Conservation (phyloP, 176 grass and related monocot species). For the Rhynchospora tenuis region DNA sequence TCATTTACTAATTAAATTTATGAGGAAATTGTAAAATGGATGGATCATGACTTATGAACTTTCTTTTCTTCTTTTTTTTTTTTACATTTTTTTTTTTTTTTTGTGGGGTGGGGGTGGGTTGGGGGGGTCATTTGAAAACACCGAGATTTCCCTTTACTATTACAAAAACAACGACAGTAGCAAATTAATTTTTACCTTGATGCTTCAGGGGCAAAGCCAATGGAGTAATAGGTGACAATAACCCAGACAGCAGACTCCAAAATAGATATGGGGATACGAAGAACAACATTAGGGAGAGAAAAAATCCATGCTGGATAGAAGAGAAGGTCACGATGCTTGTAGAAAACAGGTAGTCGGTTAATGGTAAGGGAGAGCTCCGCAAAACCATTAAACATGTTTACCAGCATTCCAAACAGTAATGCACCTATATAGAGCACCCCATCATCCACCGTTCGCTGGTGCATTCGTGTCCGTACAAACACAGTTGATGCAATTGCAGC, state of each 20-base stretch:
- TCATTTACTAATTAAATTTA: background rate
- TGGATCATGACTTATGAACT: background rate
- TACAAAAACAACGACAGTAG: background rate
- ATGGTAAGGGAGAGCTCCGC: constrained; percentile 86
- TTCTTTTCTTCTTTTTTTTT: background rate
- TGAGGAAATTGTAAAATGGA: background rate
- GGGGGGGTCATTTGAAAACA: background rate
- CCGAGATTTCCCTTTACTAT: no score
- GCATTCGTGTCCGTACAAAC: constrained; percentile 74
- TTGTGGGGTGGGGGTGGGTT: background rate
- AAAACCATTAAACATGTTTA: constrained; percentile 98
- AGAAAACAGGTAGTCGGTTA: constrained; percentile 88
- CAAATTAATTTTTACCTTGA: constrained; percentile 45
- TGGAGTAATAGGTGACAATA: constrained; percentile 74
- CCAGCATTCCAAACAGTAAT: constrained; percentile 64
- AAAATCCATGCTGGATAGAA: constrained; percentile 96
- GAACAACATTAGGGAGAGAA: constrained; percentile 67
- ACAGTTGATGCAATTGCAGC: constrained; percentile 63
- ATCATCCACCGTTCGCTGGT: constrained; percentile 52
- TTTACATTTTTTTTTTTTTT: background rate
- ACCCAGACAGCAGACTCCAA: constrained; percentile 83
- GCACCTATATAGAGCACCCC: constrained; percentile 76
- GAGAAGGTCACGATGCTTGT: constrained; percentile 89
- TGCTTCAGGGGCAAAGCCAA: constrained; percentile 84
- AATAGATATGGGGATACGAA: constrained; percentile 79